Evolutionary conservation across 257 asterid species (phyloP).

Genomic region (Fraxinus cuspidata): DNA sequence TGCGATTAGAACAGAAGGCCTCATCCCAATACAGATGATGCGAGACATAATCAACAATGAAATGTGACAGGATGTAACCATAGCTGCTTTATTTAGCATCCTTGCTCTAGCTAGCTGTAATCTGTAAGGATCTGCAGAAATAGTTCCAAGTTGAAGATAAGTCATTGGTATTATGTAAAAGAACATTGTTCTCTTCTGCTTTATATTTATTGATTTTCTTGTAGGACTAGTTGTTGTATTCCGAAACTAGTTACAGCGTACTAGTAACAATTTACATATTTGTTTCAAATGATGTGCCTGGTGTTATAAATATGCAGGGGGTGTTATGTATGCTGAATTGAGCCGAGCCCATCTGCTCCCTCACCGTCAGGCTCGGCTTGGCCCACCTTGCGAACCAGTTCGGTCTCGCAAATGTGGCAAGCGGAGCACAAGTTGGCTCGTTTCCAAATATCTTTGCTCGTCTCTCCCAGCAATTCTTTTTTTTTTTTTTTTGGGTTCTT

Average conservation of each 20-base stretch:
- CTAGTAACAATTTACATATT: background rate
- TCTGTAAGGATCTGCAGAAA: constrained; percentile 1
- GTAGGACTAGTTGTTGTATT: constrained; percentile 12
- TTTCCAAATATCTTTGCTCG: too few relatives aligned
- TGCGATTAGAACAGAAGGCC: constrained; percentile 96
- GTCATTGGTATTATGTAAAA: constrained; percentile 23
- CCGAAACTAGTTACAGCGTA: background rate
- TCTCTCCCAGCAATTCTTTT: too few relatives aligned
- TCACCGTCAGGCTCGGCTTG: too few relatives aligned
- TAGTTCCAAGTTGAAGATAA: background rate
- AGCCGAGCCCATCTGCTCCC: too few relatives aligned
- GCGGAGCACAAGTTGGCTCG: too few relatives aligned
- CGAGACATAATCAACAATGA: constrained; percentile 80
- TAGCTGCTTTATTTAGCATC: constrained; percentile 4
- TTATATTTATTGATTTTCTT: background rate
- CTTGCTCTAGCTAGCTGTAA: background rate
- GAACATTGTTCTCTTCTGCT: background rate
- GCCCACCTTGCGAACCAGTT: too few relatives aligned
- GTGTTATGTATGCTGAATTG: too few relatives aligned
- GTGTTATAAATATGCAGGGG: too few relatives aligned
- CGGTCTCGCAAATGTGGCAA: too few relatives aligned
- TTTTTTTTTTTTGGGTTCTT: too few relatives aligned
- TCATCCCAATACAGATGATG: constrained; percentile 90
- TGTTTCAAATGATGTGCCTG: background rate
- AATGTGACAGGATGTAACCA: constrained; percentile 44